Base-by-base conservation (phyloP, 768 basidiomycete species). In the Dendrothele bispora region DNA sequence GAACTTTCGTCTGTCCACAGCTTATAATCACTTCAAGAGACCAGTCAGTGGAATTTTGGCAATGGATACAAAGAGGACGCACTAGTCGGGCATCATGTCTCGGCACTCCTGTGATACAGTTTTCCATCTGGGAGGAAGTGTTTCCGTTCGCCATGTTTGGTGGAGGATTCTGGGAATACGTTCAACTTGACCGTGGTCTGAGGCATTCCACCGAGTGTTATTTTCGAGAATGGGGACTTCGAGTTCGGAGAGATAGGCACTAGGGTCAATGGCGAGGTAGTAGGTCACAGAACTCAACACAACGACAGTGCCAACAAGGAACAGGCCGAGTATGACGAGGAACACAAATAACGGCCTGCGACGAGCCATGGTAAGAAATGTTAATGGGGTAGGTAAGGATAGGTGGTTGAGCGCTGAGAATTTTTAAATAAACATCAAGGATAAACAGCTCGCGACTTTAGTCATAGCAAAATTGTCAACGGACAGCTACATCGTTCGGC, bases 121-220 rank as follows among this genome's bases (percentile, higher is more conserved):
- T 51, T 79, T 78, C 95, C 95, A 99, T 51, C 80, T 78, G 36
- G 73, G 67, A 2, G 97, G 97, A 20, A 99, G 74, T 0, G 79
- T 80, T 46, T 95, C 87, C 8, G 88, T 84, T 75, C 95, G 97
- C 97, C 97, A 99, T 20, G 97, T 98, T 79, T 98, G 95, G 67
- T 99, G 97, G 39, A 99, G 80, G 49, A 99, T 90, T 42, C 91
- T 80, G 3, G 95, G 97, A 29, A 98, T 84, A 55, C 78, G 82
- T 61, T 97, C 89, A 30, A 80, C 70, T 52, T 75, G 72, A 49
- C 74, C 77, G 55, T 83, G 78, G 21, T 79, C 72, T 4, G 84
- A 64, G 21, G 83, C 79, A 60, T 87, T 86, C 78, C 78, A 83
- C 39, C 82, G 78, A 36, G 78, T 75, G 21, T 71, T 66, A 55